Conservation (phyloP, 768 basidiomycete species). For the Polyporus arcularius region DNA sequence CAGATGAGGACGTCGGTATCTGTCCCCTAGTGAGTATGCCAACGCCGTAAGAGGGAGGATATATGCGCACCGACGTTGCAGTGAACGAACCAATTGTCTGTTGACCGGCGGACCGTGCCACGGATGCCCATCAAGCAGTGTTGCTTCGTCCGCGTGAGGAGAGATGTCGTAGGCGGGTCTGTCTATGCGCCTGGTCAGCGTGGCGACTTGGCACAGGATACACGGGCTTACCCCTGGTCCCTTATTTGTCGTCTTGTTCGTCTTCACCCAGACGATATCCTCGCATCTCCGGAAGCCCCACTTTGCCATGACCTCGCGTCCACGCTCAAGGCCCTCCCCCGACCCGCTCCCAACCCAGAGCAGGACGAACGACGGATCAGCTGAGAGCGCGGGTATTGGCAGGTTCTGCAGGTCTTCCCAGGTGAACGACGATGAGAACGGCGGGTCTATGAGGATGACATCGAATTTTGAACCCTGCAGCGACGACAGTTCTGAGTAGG, state of each 20-base stretch:
- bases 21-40: constrained; percentile 27
- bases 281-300: constrained; percentile 97
- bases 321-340: constrained; percentile 87
- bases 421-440: constrained; percentile 81
- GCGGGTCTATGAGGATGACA: constrained; percentile 88
- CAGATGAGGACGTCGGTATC: constrained; percentile 97
- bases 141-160: constrained; percentile 89
- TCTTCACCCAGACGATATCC: constrained; percentile 98
- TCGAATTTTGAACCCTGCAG: constrained; percentile 80
- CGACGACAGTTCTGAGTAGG: constrained; percentile 54
- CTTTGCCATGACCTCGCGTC: constrained; percentile 84
- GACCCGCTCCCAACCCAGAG: constrained; percentile 95
- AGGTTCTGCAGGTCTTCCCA: constrained; percentile 85
- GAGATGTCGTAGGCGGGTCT: constrained; percentile 81
- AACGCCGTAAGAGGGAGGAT: neutral
- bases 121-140: constrained; percentile 97
- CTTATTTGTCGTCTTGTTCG: constrained; percentile 70
- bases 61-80: constrained; percentile 87
- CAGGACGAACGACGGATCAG: constrained; percentile 92
- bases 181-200: constrained; percentile 47
- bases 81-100: constrained; percentile 96
- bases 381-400: constrained; percentile 78
- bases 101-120: constrained; percentile 92
- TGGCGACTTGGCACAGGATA: neutral
- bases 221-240: constrained; percentile 68